phyloP scores from a whole-genome alignment of 345 rosid species.

The Lagerstroemia speciosa region DNA sequence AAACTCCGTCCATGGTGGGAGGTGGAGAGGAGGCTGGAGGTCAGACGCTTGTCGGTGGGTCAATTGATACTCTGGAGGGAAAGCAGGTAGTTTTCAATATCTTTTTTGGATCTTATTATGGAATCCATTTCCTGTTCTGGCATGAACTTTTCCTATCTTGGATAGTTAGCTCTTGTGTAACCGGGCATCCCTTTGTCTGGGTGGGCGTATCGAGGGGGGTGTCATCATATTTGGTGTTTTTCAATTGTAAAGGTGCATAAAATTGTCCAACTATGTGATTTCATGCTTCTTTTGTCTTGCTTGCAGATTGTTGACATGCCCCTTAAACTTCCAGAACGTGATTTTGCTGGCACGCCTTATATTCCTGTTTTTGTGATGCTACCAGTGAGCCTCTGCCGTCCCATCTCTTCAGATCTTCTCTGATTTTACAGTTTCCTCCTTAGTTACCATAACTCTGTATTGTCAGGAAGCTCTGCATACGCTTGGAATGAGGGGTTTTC shows the following conservation, averaged over 20 bases:
- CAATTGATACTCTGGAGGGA: constrained; percentile 38
- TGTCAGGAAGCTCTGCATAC: not conserved
- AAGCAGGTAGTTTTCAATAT: constrained; percentile 51
- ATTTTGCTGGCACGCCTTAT: constrained; percentile 71
- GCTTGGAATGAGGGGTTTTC: not conserved
- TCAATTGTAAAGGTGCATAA: not conserved
- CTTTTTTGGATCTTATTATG: not conserved
- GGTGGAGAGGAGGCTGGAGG: constrained; percentile 46
- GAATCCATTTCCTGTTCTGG: not conserved
- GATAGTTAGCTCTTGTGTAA: not conserved
- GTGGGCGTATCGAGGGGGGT: not conserved
- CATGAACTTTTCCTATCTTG: not conserved
- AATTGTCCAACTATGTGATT: not conserved
- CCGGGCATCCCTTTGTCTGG: not conserved
- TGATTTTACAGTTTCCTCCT: not conserved
- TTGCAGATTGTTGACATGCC: constrained; percentile 46
- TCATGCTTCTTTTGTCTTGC: constrained; percentile 5
- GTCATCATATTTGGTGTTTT: not conserved
- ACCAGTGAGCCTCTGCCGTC: constrained; percentile 40
- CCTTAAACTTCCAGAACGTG: constrained; percentile 57
- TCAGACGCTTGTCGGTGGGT: constrained; percentile 37
- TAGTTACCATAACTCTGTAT: not conserved
- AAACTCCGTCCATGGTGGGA: constrained; percentile 46
- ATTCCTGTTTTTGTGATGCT: constrained; percentile 93
- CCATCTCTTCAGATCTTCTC: not conserved